Evolutionary conservation across 768 basidiomycete species (phyloP).

Genomic region (Termitomyces bulborhizus): DNA sequence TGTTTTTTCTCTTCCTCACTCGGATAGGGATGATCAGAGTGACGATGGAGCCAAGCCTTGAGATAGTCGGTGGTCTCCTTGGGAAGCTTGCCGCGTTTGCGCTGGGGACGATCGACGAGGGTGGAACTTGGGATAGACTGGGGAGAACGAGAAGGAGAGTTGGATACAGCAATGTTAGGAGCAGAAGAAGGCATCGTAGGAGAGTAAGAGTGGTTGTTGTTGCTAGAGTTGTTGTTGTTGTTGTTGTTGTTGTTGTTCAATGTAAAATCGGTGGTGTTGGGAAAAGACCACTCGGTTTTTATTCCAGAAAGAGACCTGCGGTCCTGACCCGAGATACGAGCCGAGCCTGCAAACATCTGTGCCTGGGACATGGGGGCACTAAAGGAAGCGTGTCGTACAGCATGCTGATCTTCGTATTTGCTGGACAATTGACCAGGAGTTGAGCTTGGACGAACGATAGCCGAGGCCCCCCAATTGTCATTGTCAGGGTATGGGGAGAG

Average conservation of each 20-base stretch:
- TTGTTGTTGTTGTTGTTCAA: conserved; percentile 13
- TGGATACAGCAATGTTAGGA: conserved; percentile 33
- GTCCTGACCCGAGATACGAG: conserved; percentile 70
- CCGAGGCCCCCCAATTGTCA: conserved; percentile 49
- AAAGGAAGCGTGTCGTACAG: conserved; percentile 63
- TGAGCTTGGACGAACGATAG: conserved; percentile 62
- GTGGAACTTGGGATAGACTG: conserved; percentile 45
- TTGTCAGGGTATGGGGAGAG: conserved; percentile 41
- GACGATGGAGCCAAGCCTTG: conserved; percentile 83
- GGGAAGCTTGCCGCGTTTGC: conserved; percentile 83
- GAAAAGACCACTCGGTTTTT: conserved; percentile 71
- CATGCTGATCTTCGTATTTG: conserved; percentile 58
- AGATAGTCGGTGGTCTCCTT: conserved; percentile 89
- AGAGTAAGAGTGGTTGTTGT: conserved; percentile 24
- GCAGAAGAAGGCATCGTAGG: conserved; percentile 40
- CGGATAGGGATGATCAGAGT: conserved; percentile 86
- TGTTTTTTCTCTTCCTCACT: conserved; percentile 90
- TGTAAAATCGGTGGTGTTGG: conserved; percentile 51
- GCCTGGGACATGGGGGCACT: conserved; percentile 50
- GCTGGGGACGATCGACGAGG: conserved; percentile 69
- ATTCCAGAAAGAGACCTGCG: conserved; percentile 49
- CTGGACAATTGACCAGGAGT: conserved; percentile 54
- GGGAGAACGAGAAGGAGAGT: conserved; percentile 50
- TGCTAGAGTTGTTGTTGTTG: too few species aligned
- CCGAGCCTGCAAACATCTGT: conserved; percentile 60